These are phyloP conservation scores for Euphorbia schlechtendalii DNA, from an alignment of 441 rosid genomes.

Conservation along the genomic window DNA sequence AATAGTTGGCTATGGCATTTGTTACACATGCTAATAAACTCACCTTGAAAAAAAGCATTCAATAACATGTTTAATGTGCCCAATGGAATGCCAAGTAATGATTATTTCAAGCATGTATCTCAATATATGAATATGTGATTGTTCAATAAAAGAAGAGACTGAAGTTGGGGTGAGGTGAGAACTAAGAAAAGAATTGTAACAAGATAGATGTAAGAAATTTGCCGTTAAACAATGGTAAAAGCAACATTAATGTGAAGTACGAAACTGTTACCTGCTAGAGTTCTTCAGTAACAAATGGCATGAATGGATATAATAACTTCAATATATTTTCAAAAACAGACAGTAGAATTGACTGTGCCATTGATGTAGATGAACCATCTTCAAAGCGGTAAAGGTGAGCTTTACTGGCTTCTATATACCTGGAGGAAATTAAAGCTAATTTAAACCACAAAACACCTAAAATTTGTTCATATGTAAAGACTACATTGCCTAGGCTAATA, in stretches of 20 bases:
- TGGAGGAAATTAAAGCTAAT: constrained; percentile 24
- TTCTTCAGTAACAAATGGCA: too few species aligned
- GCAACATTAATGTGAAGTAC: too few species aligned
- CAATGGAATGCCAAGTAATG: not conserved
- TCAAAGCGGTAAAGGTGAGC: constrained; percentile 57
- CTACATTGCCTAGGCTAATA: too few species aligned
- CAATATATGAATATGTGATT: not conserved
- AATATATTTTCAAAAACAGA: constrained; percentile 79
- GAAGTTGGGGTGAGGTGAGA: not conserved
- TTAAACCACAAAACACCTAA: constrained; percentile 10
- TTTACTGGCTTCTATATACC: constrained; percentile 99
- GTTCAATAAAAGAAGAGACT: not conserved
- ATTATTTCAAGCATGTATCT: not conserved
- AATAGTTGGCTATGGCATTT: too few species aligned
- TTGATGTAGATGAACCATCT: constrained; percentile 37
- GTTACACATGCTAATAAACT: not conserved
- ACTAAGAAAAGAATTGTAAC: too few species aligned
- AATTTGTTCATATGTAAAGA: not conserved
- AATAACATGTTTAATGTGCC: not conserved
- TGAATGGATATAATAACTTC: constrained; percentile 70
- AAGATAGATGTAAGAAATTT: too few species aligned
- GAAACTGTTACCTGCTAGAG: too few species aligned
- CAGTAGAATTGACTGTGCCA: constrained; percentile 75
- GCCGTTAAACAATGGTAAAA: too few species aligned
- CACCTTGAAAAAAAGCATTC: not conserved